phyloP scores from a whole-genome alignment of 768 basidiomycete genomes.

The Tricholomella constricta region DNA sequence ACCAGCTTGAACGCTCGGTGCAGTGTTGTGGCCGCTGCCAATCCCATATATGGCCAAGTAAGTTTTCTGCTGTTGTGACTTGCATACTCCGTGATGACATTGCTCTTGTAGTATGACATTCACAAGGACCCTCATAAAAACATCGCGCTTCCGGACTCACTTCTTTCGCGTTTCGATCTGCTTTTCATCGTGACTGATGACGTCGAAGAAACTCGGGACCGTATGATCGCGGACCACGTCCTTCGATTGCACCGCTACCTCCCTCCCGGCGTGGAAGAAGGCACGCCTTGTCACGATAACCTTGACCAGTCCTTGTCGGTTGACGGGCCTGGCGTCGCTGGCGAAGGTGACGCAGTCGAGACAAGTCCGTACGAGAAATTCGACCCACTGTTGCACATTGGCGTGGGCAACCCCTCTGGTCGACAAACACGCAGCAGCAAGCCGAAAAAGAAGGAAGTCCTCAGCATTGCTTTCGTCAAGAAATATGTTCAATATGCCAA shows the following conservation, averaged over 20 bases:
- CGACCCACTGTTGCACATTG: conserved; percentile 92
- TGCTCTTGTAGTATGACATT: conserved; percentile 80
- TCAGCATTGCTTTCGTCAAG: conserved; percentile 94
- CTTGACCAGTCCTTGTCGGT: conserved; percentile 87
- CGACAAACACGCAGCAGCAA: conserved; percentile 57
- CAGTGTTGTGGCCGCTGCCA: conserved; percentile 97
- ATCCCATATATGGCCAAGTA: conserved; percentile 97
- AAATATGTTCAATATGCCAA: conserved; percentile 99
- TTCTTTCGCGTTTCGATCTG: conserved; percentile 97
- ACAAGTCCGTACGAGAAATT: conserved; percentile 93
- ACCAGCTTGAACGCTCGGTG: conserved; percentile 97
- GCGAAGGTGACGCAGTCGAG: conserved; percentile 61
- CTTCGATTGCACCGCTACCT: conserved; percentile 96
- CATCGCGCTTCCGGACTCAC: conserved; percentile 95
- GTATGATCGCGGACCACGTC: conserved; percentile 96
- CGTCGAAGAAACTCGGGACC: conserved; percentile 92
- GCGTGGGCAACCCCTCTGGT: conserved; percentile 56
- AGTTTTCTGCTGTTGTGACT: conserved; percentile 8
- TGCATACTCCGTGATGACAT: conserved; percentile 6
- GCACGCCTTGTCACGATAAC: conserved; percentile 86
- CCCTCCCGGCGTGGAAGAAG: conserved; percentile 95
- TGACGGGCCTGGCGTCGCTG: conserved; percentile 67
- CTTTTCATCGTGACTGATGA: conserved; percentile 99
- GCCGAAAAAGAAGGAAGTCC: conserved; percentile 75
- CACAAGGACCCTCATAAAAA: conserved; percentile 99